Evolutionary conservation across 176 grass and related monocot species (phyloP), one percentile per base, ranked within the genome.

Genomic region (Pontederia crassipes): DNA sequence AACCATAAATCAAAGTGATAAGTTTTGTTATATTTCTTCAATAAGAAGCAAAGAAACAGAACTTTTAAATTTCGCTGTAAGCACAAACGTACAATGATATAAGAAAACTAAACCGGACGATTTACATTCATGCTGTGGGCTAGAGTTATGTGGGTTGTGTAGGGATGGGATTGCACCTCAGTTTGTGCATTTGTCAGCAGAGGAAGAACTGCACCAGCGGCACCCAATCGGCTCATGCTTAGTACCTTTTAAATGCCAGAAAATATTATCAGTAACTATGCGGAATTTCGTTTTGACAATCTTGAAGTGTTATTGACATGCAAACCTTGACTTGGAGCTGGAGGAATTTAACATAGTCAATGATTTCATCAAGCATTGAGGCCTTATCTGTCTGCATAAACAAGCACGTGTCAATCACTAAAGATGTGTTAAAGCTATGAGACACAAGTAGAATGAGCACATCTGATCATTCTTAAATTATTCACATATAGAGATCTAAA

Each of bases 331-430:
- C 74, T 76, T 76, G 74, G 26, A 66, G 46, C 49, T 76, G 61
- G 17, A 76, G 64, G 54, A 76, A 76, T 35, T 76, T 76, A 26
- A 76, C 64, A 61, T 76, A 68, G 63, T 76, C 74, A 35, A 76
- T 76, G 49, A 68, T 68, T 59, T 76, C 74, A 49, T 68, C 74
- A 29, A 76, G 74, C 64, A 68, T 68, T 76, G 62, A 67, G 12
- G 74, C 74, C 45, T 58, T 76, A 76, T 76, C 74, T 12, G 57
- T 60, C 74, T 76, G 61, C 52, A 66, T 15, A 54, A 61, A 27
- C 67, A 40, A 40, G 2, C 32, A 40, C 32, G 32, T 40, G 62
- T 49, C 5, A 10, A 65, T 24, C 11, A 65, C 12, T 49, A 10
- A 51, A 11, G 4, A 66, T 66, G 18, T 14, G 28, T 3, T 48